Evolutionary conservation across 805 yeast genomes (phyloP).

Genomic region (Torulaspora quercuum): DNA sequence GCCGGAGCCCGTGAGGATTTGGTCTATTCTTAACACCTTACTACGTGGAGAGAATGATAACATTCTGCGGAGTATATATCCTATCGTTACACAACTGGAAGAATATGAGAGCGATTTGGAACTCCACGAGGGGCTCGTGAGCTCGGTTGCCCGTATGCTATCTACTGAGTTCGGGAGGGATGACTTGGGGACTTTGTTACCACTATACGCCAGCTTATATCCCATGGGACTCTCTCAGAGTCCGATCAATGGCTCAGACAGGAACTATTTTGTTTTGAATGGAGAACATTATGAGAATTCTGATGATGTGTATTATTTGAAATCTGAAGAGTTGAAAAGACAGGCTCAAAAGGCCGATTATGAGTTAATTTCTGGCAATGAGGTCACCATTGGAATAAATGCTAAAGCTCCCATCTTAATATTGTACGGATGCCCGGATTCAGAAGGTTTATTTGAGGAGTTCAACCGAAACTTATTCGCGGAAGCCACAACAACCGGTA

Average conservation of each 20-base stretch:
- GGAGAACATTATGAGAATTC: slow-evolving; percentile 51
- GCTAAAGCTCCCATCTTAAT: slow-evolving; percentile 51
- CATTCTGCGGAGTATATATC: slow-evolving; percentile 13
- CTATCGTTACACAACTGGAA: slow-evolving; percentile 16
- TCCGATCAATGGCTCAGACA: slow-evolving; percentile 3
- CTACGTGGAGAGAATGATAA: slow-evolving; percentile 7
- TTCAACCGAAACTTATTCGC: slow-evolving; percentile 58
- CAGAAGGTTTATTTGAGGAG: slow-evolving; percentile 43
- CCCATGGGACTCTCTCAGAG: slow-evolving; percentile 20
- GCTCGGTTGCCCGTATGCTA: slow-evolving; percentile 5
- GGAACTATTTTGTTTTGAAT: slow-evolving; percentile 28
- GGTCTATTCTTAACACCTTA: slow-evolving; percentile 17
- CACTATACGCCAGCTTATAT: slow-evolving; percentile 17
- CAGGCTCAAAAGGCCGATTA: slow-evolving; percentile 24
- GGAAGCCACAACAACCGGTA: slow-evolving; percentile 54
- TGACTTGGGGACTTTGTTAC: slow-evolving; percentile 20
- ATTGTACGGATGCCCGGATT: slow-evolving; percentile 66
- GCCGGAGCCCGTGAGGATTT: slow-evolving; percentile 14
- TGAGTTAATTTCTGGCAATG: slow-evolving; percentile 43
- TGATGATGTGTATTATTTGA: slow-evolving; percentile 76
- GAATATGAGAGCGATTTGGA: slow-evolving; percentile 10
- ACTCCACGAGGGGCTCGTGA: neutral
- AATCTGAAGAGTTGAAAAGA: slow-evolving; percentile 43
- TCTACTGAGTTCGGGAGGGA: slow-evolving; percentile 6
- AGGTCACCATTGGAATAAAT: slow-evolving; percentile 58